Base-by-base conservation (phyloP, 768 basidiomycete genomes). In the Cyathus striatus region DNA sequence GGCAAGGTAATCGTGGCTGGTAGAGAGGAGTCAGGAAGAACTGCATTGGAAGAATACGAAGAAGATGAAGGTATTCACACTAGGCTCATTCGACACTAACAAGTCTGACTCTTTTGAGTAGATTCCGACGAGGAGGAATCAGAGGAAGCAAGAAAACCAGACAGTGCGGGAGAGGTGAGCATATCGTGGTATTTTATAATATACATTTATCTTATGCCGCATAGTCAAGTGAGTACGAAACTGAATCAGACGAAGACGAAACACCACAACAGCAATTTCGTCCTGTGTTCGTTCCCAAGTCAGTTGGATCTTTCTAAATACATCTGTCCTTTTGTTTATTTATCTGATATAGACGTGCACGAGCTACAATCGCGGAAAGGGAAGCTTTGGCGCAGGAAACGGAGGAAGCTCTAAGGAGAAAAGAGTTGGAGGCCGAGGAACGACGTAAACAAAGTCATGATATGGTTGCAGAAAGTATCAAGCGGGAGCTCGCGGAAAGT, bases 281-380 rank as follows among this genome's bases (percentile, higher is more conserved):
- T 49, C 96, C 96, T 2, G 87, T 95, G 1, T 99, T 97, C 61
- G 79, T 98, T 14, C 89, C 89, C 42, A 98, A 98, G 94, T 94
- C 58, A 45, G 85, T 64, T 38, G 2, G 25, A 23, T 22, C 40
- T 25, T 12, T 37, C 20, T 39, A 18, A 23, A 13, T 22, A 26
- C 20, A 36, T 45, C 42, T 13, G 39, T 21, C 12, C 12, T 9
- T 38, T 32, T 39, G 5, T 43, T 33, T 35, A 49, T 51, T 42
- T 40, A 38, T 43, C 35, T 52, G 20, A 50, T 5, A 14, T 40
- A 91, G 90, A 64, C 86, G 86, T 14, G 83, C 75, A n/a, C 77
- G 87, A 22, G 78, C 55, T 17, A 93, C 91, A 0, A 72, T 92
- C 26, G 69, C 69, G 21, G 85, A 87, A 58, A 76, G 73, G 47